Evolutionary conservation across 2,329 filamentous ascomycete species (phyloP).

Genomic region (Metarhizium humberi): DNA sequence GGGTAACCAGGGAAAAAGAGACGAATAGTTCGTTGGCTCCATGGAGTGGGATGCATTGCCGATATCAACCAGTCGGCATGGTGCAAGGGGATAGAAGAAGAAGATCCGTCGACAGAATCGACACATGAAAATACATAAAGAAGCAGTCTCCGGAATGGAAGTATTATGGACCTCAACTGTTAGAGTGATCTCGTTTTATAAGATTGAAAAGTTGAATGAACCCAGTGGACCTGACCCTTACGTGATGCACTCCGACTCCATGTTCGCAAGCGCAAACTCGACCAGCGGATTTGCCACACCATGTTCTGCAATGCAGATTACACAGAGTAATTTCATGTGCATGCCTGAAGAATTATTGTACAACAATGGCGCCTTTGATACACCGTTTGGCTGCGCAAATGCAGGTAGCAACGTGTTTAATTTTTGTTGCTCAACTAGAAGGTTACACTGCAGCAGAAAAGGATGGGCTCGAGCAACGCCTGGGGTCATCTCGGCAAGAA

Average conservation of each 20-base stretch:
- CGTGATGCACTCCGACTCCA: not conserved
- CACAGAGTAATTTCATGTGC: not conserved
- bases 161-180: not conserved
- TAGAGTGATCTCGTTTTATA: not conserved
- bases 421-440: not conserved
- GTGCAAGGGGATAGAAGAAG: not conserved
- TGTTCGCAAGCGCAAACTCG: not conserved
- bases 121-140: not conserved
- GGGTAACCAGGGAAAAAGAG: not conserved
- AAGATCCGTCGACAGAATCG: not conserved
- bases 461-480: not conserved
- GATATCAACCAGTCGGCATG: constrained; percentile 6
- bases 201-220: not conserved
- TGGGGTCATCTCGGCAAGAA: not conserved
- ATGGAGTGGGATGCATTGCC: not conserved
- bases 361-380: not conserved
- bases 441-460: not conserved
- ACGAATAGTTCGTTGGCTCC: not conserved
- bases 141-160: not conserved
- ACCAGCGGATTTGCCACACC: not conserved
- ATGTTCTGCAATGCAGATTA: not conserved
- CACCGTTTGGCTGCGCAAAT: not conserved
- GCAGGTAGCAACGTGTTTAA: not conserved
- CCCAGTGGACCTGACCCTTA: not conserved
- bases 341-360: not conserved